Evolutionary conservation across 148 eudicot genomes (phyloP).

Genomic region (Vaccinium corymbosum): DNA sequence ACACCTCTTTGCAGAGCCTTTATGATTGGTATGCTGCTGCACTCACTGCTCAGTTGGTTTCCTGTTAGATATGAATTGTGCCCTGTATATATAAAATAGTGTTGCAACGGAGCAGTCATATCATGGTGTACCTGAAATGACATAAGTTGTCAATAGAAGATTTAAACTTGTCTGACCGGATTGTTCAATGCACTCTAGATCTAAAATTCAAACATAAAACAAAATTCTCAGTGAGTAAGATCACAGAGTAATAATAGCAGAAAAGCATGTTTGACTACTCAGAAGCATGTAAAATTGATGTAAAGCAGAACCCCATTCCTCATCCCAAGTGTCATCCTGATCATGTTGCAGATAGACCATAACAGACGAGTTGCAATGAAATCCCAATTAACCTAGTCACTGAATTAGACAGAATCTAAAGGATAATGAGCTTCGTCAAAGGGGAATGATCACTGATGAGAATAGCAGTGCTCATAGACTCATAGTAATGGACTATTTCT

Average conservation of each 20-base stretch:
- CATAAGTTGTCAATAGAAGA: slow-evolving; percentile 25
- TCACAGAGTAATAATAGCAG: neutral
- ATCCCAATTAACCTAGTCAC: neutral
- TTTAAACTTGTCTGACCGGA: neutral
- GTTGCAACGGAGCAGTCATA: slow-evolving; percentile 95
- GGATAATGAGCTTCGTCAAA: slow-evolving; percentile 1
- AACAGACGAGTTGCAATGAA: neutral
- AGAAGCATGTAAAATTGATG: neutral
- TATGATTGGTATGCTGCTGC: slow-evolving; percentile 83
- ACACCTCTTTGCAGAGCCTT: slow-evolving; percentile 82
- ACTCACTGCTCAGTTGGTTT: slow-evolving; percentile 90
- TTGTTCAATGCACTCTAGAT: slow-evolving; percentile 1
- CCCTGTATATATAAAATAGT: slow-evolving; percentile 89
- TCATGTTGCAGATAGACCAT: neutral
- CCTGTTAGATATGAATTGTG: slow-evolving; percentile 94
- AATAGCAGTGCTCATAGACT: neutral
- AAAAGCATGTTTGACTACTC: neutral
- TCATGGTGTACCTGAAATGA: slow-evolving; percentile 91
- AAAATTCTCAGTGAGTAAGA: neutral
- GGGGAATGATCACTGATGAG: neutral
- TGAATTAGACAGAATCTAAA: slow-evolving; percentile 6
- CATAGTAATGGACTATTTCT: neutral
- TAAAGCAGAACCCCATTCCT: neutral
- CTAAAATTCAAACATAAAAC: neutral
- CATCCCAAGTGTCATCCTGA: neutral